Conservation (phyloP, 306 rosid species). For the Boehmeria nivea region DNA sequence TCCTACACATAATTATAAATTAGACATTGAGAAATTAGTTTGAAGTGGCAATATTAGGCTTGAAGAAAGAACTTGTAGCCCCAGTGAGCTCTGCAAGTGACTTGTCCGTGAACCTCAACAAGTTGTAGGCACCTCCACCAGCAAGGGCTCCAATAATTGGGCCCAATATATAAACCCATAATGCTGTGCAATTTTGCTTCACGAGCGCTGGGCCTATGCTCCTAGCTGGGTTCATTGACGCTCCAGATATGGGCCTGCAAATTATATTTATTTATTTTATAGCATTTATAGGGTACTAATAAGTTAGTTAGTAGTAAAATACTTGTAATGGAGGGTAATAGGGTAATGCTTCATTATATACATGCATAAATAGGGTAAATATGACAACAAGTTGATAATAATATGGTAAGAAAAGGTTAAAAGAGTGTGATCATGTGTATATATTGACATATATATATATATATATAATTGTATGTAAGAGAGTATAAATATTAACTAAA, state of each 20-base stretch:
- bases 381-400: no score
- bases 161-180: constrained; percentile 45
- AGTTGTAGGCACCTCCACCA: constrained; percentile 40
- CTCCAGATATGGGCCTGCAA: constrained; percentile 53
- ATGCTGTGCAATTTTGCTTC: constrained; percentile 27
- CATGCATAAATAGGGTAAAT: no score
- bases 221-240: constrained; percentile 70
- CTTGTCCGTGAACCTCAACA: constrained; percentile 46
- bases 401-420: no score
- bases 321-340: no score
- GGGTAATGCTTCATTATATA: no score
- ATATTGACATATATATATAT: no score
- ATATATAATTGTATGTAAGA: no score
- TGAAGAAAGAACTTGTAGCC: constrained; percentile 19
- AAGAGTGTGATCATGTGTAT: no score
- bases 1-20: no score
- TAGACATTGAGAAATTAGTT: neutral
- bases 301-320: no score
- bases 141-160: constrained; percentile 41
- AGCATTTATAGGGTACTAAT: neutral
- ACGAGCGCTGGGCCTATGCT: constrained; percentile 64
- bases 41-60: neutral
- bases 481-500: no score
- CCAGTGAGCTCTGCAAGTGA: constrained; percentile 37
- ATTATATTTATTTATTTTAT: neutral